Percentiles rank a stretch among this genome's conserved stretches.
These are phyloP conservation scores for Shiraia bambusicola DNA, from an alignment of 2,329 filamentous ascomycete species.

Conservation along the genomic window DNA sequence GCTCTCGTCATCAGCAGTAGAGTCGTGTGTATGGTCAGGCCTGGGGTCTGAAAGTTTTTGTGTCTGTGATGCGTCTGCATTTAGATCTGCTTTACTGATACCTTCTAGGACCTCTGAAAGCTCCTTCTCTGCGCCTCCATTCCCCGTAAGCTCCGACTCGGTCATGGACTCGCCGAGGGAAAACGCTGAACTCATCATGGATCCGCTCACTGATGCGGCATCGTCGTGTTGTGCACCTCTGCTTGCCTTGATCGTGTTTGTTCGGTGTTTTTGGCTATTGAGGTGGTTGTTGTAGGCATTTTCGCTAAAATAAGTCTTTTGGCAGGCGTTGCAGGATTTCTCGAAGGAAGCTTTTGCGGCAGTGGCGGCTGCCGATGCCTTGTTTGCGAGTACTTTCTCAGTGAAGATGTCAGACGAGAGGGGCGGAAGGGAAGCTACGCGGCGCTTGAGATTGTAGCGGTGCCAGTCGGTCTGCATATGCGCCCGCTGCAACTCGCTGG, in stretches of 20 bases:
- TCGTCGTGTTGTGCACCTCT: constrained; percentile 54
- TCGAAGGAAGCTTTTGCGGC: constrained; percentile 88
- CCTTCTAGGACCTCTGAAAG: constrained; percentile 76
- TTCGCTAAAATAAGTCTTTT: constrained; percentile 93
- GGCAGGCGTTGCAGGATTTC: constrained; percentile 76
- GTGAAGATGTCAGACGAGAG: constrained; percentile 91
- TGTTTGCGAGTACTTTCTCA: constrained; percentile 91
- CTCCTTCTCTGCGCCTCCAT: constrained; percentile 71
- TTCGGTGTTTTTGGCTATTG: constrained; percentile 84
- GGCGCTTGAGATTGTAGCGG: constrained; percentile 93
- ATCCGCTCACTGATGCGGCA: constrained; percentile 62
- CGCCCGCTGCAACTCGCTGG: constrained; percentile 85
- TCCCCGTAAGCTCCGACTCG: constrained; percentile 54
- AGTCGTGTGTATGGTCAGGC: constrained; percentile 34
- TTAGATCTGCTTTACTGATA: constrained; percentile 65
- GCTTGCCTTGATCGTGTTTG: constrained; percentile 57
- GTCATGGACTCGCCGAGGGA: constrained; percentile 79
- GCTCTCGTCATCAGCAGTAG: constrained; percentile 45
- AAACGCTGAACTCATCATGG: constrained; percentile 87
- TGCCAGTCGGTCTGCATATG: constrained; percentile 99
- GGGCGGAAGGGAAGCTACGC: constrained; percentile 85
- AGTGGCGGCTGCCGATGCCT: constrained; percentile 79
- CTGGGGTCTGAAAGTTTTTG: constrained; percentile 45
- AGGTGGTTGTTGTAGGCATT: constrained; percentile 95
- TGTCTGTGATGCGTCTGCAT: constrained; percentile 46